These are phyloP conservation scores for Sodiomyces alkalinus DNA, from an alignment of 2,329 filamentous ascomycete species.

Conservation along the genomic window DNA sequence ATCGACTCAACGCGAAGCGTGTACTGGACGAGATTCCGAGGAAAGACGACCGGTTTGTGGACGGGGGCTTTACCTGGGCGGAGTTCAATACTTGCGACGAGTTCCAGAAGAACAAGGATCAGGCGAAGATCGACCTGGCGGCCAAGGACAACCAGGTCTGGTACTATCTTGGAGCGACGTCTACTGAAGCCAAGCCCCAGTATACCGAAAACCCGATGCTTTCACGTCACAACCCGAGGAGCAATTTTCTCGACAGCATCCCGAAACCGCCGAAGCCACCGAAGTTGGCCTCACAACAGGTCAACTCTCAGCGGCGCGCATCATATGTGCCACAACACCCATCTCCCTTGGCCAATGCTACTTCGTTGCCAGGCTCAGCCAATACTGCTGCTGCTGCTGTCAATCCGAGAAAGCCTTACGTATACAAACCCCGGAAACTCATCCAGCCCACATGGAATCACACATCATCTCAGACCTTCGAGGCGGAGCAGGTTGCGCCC, in stretches of 20 bases:
- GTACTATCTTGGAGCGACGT: slow-evolving; percentile 74
- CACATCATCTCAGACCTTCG: slow-evolving; percentile 14
- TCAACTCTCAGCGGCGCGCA: neutral
- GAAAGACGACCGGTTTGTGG: slow-evolving; percentile 51
- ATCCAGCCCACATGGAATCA: slow-evolving; percentile 11
- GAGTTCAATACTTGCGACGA: slow-evolving; percentile 63
- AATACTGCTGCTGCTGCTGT: slow-evolving; percentile 3
- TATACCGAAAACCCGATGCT: slow-evolving; percentile 64
- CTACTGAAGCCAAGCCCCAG: slow-evolving; percentile 80
- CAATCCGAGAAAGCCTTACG: slow-evolving; percentile 31
- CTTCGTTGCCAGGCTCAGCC: neutral
- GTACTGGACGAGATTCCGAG: slow-evolving; percentile 45
- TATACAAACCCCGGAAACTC: slow-evolving; percentile 33
- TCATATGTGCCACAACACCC: slow-evolving; percentile 7
- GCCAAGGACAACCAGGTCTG: slow-evolving; percentile 62
- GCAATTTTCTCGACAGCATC: slow-evolving; percentile 59
- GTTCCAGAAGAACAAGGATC: slow-evolving; percentile 34
- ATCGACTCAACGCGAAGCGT: slow-evolving; percentile 53
- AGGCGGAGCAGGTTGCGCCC: slow-evolving; percentile 19
- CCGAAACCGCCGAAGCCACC: slow-evolving; percentile 32
- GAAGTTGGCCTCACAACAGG: slow-evolving; percentile 7
- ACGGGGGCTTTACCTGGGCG: slow-evolving; percentile 51
- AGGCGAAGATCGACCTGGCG: slow-evolving; percentile 53
- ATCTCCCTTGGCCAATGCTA: slow-evolving; percentile 2
- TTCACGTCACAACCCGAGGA: slow-evolving; percentile 48